Evolutionary conservation across 2,329 filamentous ascomycete genomes (phyloP).

Genomic region (Nemania abortiva): DNA sequence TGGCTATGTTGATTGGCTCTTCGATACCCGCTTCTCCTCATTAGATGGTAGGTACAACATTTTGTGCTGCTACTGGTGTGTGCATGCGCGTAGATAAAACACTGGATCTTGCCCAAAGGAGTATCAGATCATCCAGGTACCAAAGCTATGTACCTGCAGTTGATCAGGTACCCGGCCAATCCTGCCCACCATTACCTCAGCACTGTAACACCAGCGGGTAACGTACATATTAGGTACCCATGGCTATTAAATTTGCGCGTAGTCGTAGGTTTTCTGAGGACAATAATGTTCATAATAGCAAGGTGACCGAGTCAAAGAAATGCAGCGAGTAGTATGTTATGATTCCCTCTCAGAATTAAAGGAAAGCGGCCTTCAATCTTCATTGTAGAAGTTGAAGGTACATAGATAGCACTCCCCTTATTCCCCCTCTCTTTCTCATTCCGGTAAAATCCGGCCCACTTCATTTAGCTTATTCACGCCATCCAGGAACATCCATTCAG

Average conservation of each 20-base stretch:
- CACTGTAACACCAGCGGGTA: no score
- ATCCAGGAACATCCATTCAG: not conserved
- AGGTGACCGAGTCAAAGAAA: no score
- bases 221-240: no score
- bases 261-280: no score
- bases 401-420: not conserved
- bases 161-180: no score
- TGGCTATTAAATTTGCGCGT: no score
- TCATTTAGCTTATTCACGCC: constrained; percentile 6
- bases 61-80: not conserved
- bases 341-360: no score
- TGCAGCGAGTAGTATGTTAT: no score
- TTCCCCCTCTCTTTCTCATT: constrained; percentile 19
- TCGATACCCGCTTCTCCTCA: not conserved
- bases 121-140: not conserved
- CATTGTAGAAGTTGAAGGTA: no score
- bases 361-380: no score
- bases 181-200: no score
- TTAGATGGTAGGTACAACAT: not conserved
- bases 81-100: not conserved
- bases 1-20: not conserved
- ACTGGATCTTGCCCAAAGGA: not conserved
- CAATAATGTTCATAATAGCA: no score
- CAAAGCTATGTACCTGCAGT: not conserved
- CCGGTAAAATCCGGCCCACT: constrained; percentile 17